Conservation (phyloP, 2,329 filamentous ascomycete genomes). For the Meredithiella fracta region DNA sequence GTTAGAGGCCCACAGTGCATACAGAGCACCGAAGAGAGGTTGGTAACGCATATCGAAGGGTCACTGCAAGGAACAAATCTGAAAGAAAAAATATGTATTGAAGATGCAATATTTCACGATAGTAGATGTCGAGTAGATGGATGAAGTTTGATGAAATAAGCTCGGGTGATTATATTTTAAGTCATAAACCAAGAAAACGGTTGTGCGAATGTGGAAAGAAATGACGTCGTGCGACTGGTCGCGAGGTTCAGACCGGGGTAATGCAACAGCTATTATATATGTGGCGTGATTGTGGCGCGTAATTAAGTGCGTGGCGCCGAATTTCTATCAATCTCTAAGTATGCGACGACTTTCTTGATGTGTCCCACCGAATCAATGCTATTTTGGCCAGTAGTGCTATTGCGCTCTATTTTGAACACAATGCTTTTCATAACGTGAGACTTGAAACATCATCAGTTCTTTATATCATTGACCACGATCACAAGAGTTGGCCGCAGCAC, state of each 20-base stretch:
- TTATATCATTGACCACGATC: no score
- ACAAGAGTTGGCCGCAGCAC: no score
- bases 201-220: no score
- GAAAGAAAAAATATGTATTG: background rate
- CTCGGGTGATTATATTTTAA: background rate
- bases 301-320: background rate
- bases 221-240: constrained; percentile 1
- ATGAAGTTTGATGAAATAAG: background rate
- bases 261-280: no score
- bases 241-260: no score
- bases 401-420: background rate
- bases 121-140: background rate
- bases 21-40: constrained; percentile 3
- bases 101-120: background rate
- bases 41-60: constrained; percentile 10
- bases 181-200: no score
- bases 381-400: background rate
- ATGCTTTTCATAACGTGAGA: background rate
- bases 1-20: constrained; percentile 7
- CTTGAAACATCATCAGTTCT: no score
- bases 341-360: background rate
- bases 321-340: background rate
- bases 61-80: background rate
- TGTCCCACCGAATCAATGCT: background rate
- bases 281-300: background rate